Base-by-base conservation (phyloP, 2,329 filamentous ascomycete species). In the Trematosphaeria pertusa region DNA sequence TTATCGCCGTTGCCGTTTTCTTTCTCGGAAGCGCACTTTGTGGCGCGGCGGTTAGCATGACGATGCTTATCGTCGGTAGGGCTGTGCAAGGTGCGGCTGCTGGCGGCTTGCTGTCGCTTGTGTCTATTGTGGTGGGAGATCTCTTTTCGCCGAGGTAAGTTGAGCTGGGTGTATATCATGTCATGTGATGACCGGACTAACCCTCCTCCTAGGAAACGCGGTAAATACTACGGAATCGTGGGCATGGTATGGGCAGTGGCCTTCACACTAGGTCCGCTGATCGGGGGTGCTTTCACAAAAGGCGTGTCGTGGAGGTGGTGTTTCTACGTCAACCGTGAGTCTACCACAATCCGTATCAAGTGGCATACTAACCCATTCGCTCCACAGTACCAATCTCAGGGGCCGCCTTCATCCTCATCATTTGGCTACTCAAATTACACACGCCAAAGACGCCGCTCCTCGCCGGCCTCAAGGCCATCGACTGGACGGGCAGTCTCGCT, bases 201-300 rank as follows among this genome's bases (percentile, higher is more conserved):
- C 62, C 73, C 26, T 73, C 71, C 0, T 4, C 34, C 24, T 11
- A 6, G 19, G 4, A 21, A 37, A 6, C 6, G 5, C 20, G 37
- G 37, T 30, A 22, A 33, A 3, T 80, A 76, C 49, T 60, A 81
- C 11, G 78, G 76, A 0, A 54, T 80, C 5, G 67, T 75, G 17
- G 76, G 75, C 48, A 69, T 73, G 6, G 73, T 80, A 43, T 82
- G 78, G 78, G 78, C 77, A 0, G 50, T 81, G 15, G 79, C 77
- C 9, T 75, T 74, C 2, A 74, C 72, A 2, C 59, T 74, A 8
- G 79, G 79, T 0, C 79, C 79, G 1, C 51, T 81, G 1, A 58
- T 81, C 2, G 79, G 79, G 5, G 78, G 78, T 20, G 69, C 67
- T 2, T 77, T 80, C 14, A 28, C 42, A 11, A 61, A 72, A 40